Percentiles rank a stretch among this genome's conserved stretches.
phyloP scores from a whole-genome alignment of 2,329 filamentous ascomycete species.

The Didymella lethalis region DNA sequence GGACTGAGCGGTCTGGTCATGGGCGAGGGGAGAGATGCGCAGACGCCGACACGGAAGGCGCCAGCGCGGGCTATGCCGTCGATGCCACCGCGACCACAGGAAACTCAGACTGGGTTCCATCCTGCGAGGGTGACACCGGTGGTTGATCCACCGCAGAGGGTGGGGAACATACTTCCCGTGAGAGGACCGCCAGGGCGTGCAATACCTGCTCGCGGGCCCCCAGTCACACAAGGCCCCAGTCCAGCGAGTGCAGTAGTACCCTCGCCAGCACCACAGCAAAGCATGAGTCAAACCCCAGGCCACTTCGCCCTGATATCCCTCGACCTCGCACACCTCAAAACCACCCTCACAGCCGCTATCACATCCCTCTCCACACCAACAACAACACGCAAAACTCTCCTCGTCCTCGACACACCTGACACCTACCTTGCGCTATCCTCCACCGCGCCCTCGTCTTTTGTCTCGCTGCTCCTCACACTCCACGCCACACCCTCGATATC shows the following conservation, averaged over 20 bases:
- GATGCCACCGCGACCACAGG: background rate
- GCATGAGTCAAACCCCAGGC: constrained; percentile 8
- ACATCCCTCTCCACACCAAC: constrained; percentile 23
- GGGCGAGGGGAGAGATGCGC: constrained; percentile 14
- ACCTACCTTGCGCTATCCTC: constrained; percentile 51
- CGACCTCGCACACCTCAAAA: constrained; percentile 35
- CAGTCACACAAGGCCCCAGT: constrained; percentile 10
- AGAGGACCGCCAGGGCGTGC: constrained; percentile 31
- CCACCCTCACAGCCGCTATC: constrained; percentile 39
- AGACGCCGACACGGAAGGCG: constrained; percentile 1
- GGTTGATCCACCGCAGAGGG: constrained; percentile 4
- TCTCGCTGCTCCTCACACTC: constrained; percentile 39
- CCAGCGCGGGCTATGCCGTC: background rate
- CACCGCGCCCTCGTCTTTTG: constrained; percentile 31
- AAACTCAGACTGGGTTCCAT: constrained; percentile 1
- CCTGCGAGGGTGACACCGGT: background rate
- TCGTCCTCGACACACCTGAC: constrained; percentile 57
- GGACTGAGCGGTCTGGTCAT: constrained; percentile 69
- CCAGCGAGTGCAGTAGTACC: constrained; percentile 3
- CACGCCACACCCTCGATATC: constrained; percentile 63
- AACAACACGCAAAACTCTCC: constrained; percentile 42
- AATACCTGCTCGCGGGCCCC: constrained; percentile 26
- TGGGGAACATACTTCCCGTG: constrained; percentile 24
- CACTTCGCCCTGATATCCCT: constrained; percentile 39
- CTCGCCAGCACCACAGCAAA: background rate